phyloP scores from a whole-genome alignment of 2,329 filamentous ascomycete species.

The Magnaporthiopsis poae region DNA sequence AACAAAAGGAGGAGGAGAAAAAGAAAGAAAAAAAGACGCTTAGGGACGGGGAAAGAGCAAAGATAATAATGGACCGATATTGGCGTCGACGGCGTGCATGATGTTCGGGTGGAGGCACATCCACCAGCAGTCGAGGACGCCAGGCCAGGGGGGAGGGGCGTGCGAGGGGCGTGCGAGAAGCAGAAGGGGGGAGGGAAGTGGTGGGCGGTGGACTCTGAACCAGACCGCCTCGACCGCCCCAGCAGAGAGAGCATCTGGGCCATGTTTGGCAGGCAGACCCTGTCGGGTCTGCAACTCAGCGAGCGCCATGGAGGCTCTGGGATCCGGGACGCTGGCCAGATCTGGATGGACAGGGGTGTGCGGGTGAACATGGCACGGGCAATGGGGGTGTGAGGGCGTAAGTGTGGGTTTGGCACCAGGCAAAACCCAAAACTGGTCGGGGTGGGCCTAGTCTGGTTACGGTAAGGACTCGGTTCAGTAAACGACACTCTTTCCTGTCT shows the following conservation, averaged over 20 bases:
- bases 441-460: background rate
- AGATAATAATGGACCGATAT: slow-evolving; percentile 27
- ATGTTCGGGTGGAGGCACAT: slow-evolving; percentile 24
- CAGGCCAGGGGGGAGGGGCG: background rate
- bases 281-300: background rate
- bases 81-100: slow-evolving; percentile 17
- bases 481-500: background rate
- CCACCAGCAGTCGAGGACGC: slow-evolving; percentile 15
- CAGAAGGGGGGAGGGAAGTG: slow-evolving; percentile 1
- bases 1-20: slow-evolving; percentile 19
- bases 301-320: background rate
- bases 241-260: background rate
- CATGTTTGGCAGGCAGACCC: background rate
- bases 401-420: background rate
- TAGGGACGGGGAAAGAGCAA: slow-evolving; percentile 17
- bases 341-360: background rate
- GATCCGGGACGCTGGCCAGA: slow-evolving; percentile 1
- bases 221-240: background rate
- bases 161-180: slow-evolving; percentile 17
- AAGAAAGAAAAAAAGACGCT: slow-evolving; percentile 19
- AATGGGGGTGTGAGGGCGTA: background rate
- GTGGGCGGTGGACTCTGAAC: background rate
- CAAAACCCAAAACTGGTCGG: background rate
- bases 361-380: background rate
- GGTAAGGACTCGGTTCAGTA: background rate